Conservation (phyloP, 257 asterid species). For the Apocynum venetum region DNA sequence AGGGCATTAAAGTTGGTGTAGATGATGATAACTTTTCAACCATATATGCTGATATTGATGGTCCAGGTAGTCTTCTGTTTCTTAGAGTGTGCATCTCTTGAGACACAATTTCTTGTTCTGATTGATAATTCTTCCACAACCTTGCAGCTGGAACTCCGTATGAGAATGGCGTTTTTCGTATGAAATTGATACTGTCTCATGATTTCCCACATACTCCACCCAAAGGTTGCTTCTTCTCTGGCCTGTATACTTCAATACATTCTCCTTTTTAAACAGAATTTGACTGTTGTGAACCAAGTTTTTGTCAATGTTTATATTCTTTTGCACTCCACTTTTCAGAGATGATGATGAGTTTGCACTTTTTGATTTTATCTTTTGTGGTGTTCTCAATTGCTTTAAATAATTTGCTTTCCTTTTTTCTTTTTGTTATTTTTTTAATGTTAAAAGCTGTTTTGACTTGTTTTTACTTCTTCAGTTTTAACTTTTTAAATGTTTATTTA, state of each 20-base stretch:
- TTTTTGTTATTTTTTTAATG: too few species aligned
- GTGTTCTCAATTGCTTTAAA: background rate
- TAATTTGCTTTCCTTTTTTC: background rate
- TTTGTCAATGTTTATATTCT: background rate
- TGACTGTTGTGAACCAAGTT: background rate
- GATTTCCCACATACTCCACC: constrained; percentile 97
- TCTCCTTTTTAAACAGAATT: background rate
- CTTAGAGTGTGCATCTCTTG: constrained; percentile 9
- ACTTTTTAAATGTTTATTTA: too few species aligned
- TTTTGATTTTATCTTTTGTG: background rate
- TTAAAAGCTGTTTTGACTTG: background rate
- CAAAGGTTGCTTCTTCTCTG: constrained; percentile 46
- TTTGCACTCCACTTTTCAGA: background rate
- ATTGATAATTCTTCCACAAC: constrained; percentile 19
- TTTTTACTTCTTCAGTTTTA: too few species aligned
- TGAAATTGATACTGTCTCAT: constrained; percentile 79
- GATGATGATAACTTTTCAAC: constrained; percentile 85
- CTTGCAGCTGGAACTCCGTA: constrained; percentile 97
- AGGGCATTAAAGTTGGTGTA: constrained; percentile 91
- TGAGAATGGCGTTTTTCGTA: constrained; percentile 84
- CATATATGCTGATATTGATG: constrained; percentile 89
- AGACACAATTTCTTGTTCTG: constrained; percentile 14
- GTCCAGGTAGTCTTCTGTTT: constrained; percentile 61
- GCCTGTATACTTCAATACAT: background rate
- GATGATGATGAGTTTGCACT: background rate